Base-by-base conservation (phyloP, 2,329 filamentous ascomycete genomes). In the Clarireedia hainanense region DNA sequence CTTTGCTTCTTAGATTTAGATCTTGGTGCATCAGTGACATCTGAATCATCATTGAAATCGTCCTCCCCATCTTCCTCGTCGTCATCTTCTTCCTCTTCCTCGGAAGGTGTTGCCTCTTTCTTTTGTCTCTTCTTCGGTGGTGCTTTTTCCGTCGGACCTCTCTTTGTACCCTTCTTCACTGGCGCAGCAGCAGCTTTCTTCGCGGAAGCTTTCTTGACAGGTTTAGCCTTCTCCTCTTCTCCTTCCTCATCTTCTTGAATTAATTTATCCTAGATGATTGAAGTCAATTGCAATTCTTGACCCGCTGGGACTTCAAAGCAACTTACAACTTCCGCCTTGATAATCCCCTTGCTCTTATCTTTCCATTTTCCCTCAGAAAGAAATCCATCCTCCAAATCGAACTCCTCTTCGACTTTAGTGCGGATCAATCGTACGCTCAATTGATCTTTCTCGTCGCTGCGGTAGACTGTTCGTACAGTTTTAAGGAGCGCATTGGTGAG, bases 401-500 rank as follows among this genome's bases (percentile, higher is more conserved):
- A 68, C 45, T 76, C 68, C 30, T 76, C 68, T 57, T 82, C 80
- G 2, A 74, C 76, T 46, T 70, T 71, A 57, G 77, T 75, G 55
- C 83, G 80, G 54, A 83, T 75, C 50, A 72, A 73, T 62, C 83
- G 84, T 57, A 85, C 80, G 0, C 79, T 79, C 7, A 83, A 73
- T 3, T 72, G 61, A 20, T 78, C 75, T 39, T 53, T 47, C n/a
- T 57, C 49, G 24, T 51, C 17, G 23, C 48, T 50, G 14, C 56
- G 40, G 23, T 59, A 56, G 20, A 58, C 37, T 34, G 50, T 27
- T 6, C 54, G 48, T 39, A 57, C 55, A 6, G 51, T 46, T n/a
- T 56, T 54, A 30, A 57, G 49, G 26, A 57, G 50, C 5, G 53
- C 60, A 52, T 39, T 58, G 3, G 57, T 47, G 20, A 62, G 56